Evolutionary conservation across 202 grass and related monocot species (phyloP), one percentile per base, ranked within the genome.

Genomic region (Panicum hallii): DNA sequence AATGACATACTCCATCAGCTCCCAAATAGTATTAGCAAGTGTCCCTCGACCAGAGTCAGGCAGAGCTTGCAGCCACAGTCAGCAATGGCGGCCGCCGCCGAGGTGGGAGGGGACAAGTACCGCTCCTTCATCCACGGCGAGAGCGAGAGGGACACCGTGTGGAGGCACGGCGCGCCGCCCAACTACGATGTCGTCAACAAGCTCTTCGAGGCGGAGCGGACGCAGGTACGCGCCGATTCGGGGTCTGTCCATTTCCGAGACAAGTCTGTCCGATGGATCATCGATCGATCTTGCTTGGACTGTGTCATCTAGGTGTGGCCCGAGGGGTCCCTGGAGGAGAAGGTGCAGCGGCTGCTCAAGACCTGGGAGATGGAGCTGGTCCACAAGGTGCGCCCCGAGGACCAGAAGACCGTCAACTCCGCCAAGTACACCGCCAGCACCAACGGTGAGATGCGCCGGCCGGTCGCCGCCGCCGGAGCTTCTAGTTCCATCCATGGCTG

Each of bases 201-300:
- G 89, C 93, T 93, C 50, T 96, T 96, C 53, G 93, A 96, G 81
- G 91, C 83, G 15, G 93, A 88, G 48, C 36, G 93, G 53, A 96
- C 93, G 1, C 62, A 88, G 79, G 89, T 48, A 26, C 26, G 26
- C 26, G 26, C 26, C 26, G 26, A 26, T 26, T 26, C 26, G 26
- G 26, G 26, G 26, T 26, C 26, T 26, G 26, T 26, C 26, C 26
- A 26, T 26, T 26, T 26, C 26, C 26, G 26, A 26, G 26, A 0
- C 26, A 26, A 26, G 26, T 26, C 26, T 26, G 26, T 26, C 26
- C 26, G 26, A 26, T 26, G 26, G 26, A 26, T 26, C 26, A 26
- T 26, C 26, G 26, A 26, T 26, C 26, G 26, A 26, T 26, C 26
- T 26, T 26, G 26, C 26, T 26, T 26, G 26, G 26, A 26, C 26